Evolutionary conservation across 768 basidiomycete species (phyloP).

Genomic region (Chiua virens): DNA sequence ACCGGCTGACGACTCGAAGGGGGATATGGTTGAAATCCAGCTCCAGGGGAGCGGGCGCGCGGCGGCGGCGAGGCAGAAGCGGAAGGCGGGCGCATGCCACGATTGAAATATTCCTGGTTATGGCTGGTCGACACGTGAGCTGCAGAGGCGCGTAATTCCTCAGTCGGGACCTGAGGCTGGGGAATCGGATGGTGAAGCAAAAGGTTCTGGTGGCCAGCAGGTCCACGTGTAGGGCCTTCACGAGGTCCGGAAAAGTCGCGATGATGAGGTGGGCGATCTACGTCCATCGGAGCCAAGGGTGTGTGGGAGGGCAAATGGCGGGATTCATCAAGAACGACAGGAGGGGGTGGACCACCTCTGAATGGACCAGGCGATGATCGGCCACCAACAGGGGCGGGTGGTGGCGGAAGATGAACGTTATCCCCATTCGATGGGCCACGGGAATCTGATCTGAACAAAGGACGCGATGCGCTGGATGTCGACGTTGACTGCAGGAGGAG

Average conservation of each 20-base stretch:
- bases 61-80: constrained; percentile 59
- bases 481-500: constrained; percentile 53
- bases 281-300: constrained; percentile 75
- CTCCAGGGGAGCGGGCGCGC: constrained; percentile 52
- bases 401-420: constrained; percentile 54
- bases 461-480: constrained; percentile 29
- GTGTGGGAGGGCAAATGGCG: constrained; percentile 68
- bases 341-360: constrained; percentile 80
- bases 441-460: constrained; percentile 66
- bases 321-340: constrained; percentile 74
- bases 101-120: constrained; percentile 54
- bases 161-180: constrained; percentile 53
- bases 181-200: constrained; percentile 70
- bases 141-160: constrained; percentile 47
- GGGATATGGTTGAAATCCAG: constrained; percentile 49
- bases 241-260: constrained; percentile 58
- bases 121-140: constrained; percentile 44
- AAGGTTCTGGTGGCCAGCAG: constrained; percentile 52
- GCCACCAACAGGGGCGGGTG: constrained; percentile 47
- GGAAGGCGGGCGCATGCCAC: constrained; percentile 52
- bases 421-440: constrained; percentile 48
- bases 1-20: constrained; percentile 46
- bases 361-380: constrained; percentile 73
- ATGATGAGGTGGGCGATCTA: constrained; percentile 56
- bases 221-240: constrained; percentile 48